A percentile compares a stretch with the other conserved stretches of the same genome.
Conservation (phyloP, 2,329 filamentous ascomycete genomes). For the Metarhizium anisopliae region DNA sequence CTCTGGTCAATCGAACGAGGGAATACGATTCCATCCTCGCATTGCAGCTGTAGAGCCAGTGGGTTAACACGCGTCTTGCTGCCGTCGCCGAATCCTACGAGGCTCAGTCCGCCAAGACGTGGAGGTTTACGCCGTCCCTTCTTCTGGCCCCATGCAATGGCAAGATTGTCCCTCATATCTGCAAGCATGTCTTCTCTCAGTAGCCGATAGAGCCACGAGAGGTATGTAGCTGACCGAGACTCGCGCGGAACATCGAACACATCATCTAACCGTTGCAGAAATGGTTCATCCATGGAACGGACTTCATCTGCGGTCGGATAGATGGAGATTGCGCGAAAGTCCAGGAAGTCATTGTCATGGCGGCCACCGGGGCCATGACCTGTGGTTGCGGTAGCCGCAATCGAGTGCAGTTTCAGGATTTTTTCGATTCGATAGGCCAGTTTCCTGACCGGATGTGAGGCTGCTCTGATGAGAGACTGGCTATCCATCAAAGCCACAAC, state of each 20-base stretch:
- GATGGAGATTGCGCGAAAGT: slow-evolving; percentile 54
- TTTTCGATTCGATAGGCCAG: slow-evolving; percentile 30
- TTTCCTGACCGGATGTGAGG: slow-evolving; percentile 14
- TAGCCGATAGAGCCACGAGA: slow-evolving; percentile 66
- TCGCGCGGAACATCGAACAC: slow-evolving; percentile 30
- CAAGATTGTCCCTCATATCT: slow-evolving; percentile 54
- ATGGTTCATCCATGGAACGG: slow-evolving; percentile 39
- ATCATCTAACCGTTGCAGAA: slow-evolving; percentile 43
- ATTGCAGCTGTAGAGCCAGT: slow-evolving; percentile 31
- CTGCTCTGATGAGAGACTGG: slow-evolving; percentile 15
- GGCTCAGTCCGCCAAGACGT: slow-evolving; percentile 26
- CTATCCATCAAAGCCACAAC: slow-evolving; percentile 12
- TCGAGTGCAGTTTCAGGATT: slow-evolving; percentile 21
- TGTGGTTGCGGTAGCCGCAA: background rate
- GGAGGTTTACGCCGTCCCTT: slow-evolving; percentile 28
- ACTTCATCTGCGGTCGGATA: slow-evolving; percentile 61
- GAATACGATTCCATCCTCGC: slow-evolving; percentile 34
- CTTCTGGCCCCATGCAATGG: slow-evolving; percentile 39
- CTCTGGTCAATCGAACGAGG: slow-evolving; percentile 5
- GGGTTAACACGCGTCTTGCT: slow-evolving; percentile 2
- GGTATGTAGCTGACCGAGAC: slow-evolving; percentile 37
- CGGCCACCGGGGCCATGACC: slow-evolving; percentile 47
- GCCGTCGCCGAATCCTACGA: background rate
- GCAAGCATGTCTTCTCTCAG: slow-evolving; percentile 63
- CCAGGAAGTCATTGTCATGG: slow-evolving; percentile 62